These are phyloP conservation scores for Pestalotiopsis sp. DNA, from an alignment of 2,329 filamentous ascomycete species.

Conservation along the genomic window DNA sequence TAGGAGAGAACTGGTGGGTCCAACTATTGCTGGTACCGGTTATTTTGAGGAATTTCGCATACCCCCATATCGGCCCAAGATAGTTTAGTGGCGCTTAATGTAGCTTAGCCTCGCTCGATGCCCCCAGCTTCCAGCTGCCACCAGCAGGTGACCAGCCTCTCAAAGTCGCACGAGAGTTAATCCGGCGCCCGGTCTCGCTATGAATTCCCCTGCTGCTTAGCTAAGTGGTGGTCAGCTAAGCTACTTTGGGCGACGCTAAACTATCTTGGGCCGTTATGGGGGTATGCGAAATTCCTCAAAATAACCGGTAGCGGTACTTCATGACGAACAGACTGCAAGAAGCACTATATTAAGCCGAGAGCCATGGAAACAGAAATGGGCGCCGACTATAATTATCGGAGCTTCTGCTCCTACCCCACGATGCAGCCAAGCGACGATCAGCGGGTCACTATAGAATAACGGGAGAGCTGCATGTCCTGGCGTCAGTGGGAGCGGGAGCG, in stretches of 20 bases:
- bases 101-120: too few relatives aligned
- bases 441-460: neutral
- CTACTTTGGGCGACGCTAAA: too few relatives aligned
- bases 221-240: too few relatives aligned
- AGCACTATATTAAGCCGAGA: neutral
- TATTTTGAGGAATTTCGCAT: neutral
- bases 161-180: too few relatives aligned
- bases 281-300: too few relatives aligned
- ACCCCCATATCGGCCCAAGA: too few relatives aligned
- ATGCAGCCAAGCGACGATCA: neutral
- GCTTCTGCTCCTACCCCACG: constrained; percentile 3
- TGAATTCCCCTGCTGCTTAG: too few relatives aligned
- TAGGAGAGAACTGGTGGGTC: neutral
- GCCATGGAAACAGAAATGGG: neutral
- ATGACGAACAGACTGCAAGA: neutral
- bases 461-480: neutral
- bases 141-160: too few relatives aligned
- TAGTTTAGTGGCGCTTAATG: too few relatives aligned
- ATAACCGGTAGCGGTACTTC: neutral
- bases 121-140: too few relatives aligned
- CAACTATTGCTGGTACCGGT: neutral
- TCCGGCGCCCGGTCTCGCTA: too few relatives aligned
- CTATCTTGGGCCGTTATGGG: too few relatives aligned
- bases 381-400: neutral
- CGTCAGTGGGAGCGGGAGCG: neutral